These are phyloP conservation scores for Paraphaeosphaeria minitans DNA, from an alignment of 2,329 filamentous ascomycete genomes.

Conservation along the genomic window DNA sequence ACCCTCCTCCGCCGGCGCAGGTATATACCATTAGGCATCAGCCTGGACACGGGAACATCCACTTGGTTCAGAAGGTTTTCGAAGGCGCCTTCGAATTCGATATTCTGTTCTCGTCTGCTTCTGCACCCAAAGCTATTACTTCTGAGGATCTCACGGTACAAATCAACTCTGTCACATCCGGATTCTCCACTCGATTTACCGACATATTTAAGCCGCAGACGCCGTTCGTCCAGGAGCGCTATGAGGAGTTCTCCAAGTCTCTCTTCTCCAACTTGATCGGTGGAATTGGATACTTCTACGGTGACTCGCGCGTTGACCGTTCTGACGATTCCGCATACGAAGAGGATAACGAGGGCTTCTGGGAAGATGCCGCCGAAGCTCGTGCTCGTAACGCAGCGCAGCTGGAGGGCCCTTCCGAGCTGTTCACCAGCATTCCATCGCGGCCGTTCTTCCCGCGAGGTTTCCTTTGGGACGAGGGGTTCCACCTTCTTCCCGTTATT, in stretches of 20 bases:
- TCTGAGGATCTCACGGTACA: slow-evolving; percentile 70
- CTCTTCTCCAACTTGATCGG: slow-evolving; percentile 95
- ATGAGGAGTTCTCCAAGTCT: slow-evolving; percentile 79
- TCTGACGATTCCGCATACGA: slow-evolving; percentile 93
- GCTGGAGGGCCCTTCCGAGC: slow-evolving; percentile 80
- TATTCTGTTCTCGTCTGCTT: slow-evolving; percentile 83
- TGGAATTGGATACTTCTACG: slow-evolving; percentile 94
- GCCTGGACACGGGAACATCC: slow-evolving; percentile 75
- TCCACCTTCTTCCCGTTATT: slow-evolving; percentile 86
- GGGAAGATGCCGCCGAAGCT: slow-evolving; percentile 86
- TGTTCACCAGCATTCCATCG: slow-evolving; percentile 91
- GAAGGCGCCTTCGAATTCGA: slow-evolving; percentile 91
- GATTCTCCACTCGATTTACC: slow-evolving; percentile 77
- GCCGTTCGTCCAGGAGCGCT: slow-evolving; percentile 76
- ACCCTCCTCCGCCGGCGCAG: slow-evolving; percentile 81
- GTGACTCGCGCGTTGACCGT: slow-evolving; percentile 84
- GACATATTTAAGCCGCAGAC: slow-evolving; percentile 73
- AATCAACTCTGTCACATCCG: slow-evolving; percentile 67
- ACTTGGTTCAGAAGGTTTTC: slow-evolving; percentile 90
- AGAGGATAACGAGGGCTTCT: slow-evolving; percentile 93
- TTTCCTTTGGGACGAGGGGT: slow-evolving; percentile 98
- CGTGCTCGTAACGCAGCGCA: slow-evolving; percentile 70
- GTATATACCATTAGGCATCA: slow-evolving; percentile 77
- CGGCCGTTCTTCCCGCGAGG: slow-evolving; percentile 95
- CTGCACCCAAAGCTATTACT: slow-evolving; percentile 60